A percentile compares a stretch with the other conserved stretches of the same genome.
Evolutionary conservation across 176 grass and related monocot species (phyloP).

Genomic region (Canna indica): DNA sequence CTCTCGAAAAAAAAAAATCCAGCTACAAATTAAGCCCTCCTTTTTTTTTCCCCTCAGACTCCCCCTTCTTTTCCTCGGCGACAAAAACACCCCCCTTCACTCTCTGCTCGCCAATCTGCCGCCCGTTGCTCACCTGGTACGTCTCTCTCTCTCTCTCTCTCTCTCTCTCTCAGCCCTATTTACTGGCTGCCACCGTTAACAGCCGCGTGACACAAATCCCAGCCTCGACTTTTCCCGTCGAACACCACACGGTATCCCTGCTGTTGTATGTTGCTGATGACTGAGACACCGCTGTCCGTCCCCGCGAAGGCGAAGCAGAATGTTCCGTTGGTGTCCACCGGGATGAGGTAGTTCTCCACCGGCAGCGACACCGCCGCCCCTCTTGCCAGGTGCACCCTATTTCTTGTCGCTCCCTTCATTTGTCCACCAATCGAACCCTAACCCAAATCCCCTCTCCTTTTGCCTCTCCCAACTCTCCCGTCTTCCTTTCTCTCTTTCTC

Average conservation of each 20-base stretch:
- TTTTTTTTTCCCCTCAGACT: no score
- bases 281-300: slow-evolving; percentile 75
- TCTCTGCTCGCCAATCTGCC: no score
- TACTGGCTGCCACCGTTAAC: slow-evolving; percentile 28
- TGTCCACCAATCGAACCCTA: slow-evolving; percentile 2
- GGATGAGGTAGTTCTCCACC: slow-evolving; percentile 96
- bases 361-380: slow-evolving; percentile 48
- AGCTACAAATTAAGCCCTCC: no score
- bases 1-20: no score
- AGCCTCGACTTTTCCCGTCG: slow-evolving; percentile 38
- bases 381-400: slow-evolving; percentile 78
- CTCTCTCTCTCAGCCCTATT: no score
- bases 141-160: no score
- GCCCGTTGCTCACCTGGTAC: no score
- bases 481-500: not conserved
- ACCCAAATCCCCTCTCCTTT: not conserved
- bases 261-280: slow-evolving; percentile 95
- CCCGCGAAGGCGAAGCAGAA: slow-evolving; percentile 95
- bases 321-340: slow-evolving; percentile 68
- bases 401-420: no score
- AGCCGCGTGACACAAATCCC: slow-evolving; percentile 1
- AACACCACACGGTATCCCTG: slow-evolving; percentile 88
- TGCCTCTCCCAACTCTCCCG: not conserved
- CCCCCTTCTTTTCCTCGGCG: no score
- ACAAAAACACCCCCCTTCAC: no score